Base-by-base conservation (phyloP, 345 rosid species). In the Mercurialis annua region DNA sequence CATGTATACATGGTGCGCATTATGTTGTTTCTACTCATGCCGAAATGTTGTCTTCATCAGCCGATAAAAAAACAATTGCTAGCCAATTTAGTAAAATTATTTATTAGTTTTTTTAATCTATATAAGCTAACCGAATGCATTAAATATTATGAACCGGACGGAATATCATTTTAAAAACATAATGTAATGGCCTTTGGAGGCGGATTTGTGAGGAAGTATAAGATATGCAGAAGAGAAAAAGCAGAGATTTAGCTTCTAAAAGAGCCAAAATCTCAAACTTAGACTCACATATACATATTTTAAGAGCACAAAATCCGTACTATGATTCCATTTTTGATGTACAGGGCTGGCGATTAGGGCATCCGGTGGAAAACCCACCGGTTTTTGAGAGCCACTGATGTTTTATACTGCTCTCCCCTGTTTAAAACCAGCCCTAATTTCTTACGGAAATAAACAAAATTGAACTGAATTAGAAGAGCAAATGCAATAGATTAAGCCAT, bases 131-230 rank as follows among this genome's bases (percentile, higher is more conserved):
- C n/a, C n/a, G n/a, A n/a, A n/a, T n/a, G n/a, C n/a, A n/a, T n/a
- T n/a, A 4, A 40, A 40, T 34, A 9, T 3, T 9, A 34, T 34
- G 40, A 34, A 34, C 20, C 16, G 23, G 33, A 20, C 27, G 2
- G 0, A n/a, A 10, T 7, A 24, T 29, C 8, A 21, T 27, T 6
- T 12, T 34, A 0, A 40, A 33, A 0, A 11, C 20, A 1, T 14
- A 6, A 15, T 70, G 73, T 54, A 21, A 70, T 62, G 73, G 68
- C 73, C 54, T 52, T 52, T 70, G 73, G 73, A 70, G 73, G 68
- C 73, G 68, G 73, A 26, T 14, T 70, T 62, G 56, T 43, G 68
- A 62, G 23, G 12, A n/a, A 62, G 16, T 14, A 9, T 26, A n/a
- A 30, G 47, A 54, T 16, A 18, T 9, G 62, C 5, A 12, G 8